Base-by-base conservation (phyloP, 2,329 filamentous ascomycete species). In the Lasiodiplodia sp. region DNA sequence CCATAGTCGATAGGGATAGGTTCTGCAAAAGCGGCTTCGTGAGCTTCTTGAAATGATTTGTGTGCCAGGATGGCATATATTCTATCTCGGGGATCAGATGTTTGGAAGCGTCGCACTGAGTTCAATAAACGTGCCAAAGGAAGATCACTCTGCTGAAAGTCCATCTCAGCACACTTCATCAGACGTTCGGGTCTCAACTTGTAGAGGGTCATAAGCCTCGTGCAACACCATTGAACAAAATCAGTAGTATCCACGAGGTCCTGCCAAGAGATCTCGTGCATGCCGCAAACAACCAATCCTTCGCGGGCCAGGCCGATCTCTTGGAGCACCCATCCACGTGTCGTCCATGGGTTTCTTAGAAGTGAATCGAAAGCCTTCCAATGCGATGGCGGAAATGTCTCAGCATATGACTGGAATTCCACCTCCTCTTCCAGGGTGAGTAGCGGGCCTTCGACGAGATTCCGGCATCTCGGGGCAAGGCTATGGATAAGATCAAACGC, bases 141-240 rank as follows among this genome's bases (percentile, higher is more conserved):
- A 18, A 1, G 5, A 18, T 1, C 18, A 16, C 38, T 18, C 2
- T 44, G 0, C 14, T 16, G 12, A 6, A 44, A 44, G 2, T 1
- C 2, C 18, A 10, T 3, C 0, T 2, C 6, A n/a, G 14, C 14
- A 16, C 16, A 2, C 18, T 8, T 2, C 7, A 8, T 7, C 40
- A 44, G 5, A 2, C 8, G 2, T 7, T 1, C 14, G 14, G 5
- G 1, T 4, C 3, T 2, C 18, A 44, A 4, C 1, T 8, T 7
- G 40, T 44, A 44, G 7, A 7, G 14, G 6, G 0, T 0, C 8
- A 2, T 0, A 3, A 44, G 40, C 6, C 7, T 18, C 6, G 6
- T 0, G 16, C 40, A 44, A 2, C 16, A 18, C 16, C 40, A n/a
- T 7, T 3, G 0, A 18, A 18, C 5, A n/a, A 18, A 8, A 4